Evolutionary conservation across 176 grass and related monocot genomes (phyloP).

Genomic region (Oryza rufipogon): DNA sequence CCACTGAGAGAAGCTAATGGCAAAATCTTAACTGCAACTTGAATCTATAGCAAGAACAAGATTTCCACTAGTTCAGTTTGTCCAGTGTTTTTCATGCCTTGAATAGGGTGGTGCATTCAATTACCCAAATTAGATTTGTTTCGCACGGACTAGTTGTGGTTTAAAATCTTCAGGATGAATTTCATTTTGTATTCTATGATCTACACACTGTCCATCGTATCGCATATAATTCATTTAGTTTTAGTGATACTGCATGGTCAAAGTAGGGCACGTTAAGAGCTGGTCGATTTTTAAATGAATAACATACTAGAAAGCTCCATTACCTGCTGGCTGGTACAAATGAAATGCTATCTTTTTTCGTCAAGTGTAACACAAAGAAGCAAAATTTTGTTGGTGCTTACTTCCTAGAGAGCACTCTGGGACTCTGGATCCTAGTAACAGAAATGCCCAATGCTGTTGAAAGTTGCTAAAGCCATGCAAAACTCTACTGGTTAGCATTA

Average conservation of each 20-base stretch:
- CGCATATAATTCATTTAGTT: not conserved
- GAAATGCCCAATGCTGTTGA: not conserved
- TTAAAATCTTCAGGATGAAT: not conserved
- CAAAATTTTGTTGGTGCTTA: not conserved
- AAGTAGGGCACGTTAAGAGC: not conserved
- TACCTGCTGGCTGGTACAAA: slow-evolving; percentile 23
- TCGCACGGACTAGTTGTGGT: not conserved
- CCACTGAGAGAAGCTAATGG: not conserved
- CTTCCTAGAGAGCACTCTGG: not conserved
- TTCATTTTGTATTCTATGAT: not conserved
- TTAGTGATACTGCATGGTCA: not conserved
- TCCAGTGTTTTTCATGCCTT: not conserved
- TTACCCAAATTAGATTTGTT: slow-evolving; percentile 11
- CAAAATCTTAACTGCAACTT: not conserved
- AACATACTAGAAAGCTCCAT: not conserved
- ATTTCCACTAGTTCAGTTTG: not conserved
- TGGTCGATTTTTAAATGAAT: slow-evolving; percentile 19
- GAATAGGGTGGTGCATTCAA: not conserved
- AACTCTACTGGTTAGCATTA: slow-evolving; percentile 7
- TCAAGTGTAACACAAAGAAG: not conserved
- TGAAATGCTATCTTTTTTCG: not conserved
- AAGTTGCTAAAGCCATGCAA: not conserved
- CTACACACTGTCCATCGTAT: not conserved
- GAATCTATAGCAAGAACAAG: not conserved
- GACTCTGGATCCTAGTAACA: slow-evolving; percentile 10